phyloP scores from a whole-genome alignment of 305 asterid species.

The Petunia hybrid region DNA sequence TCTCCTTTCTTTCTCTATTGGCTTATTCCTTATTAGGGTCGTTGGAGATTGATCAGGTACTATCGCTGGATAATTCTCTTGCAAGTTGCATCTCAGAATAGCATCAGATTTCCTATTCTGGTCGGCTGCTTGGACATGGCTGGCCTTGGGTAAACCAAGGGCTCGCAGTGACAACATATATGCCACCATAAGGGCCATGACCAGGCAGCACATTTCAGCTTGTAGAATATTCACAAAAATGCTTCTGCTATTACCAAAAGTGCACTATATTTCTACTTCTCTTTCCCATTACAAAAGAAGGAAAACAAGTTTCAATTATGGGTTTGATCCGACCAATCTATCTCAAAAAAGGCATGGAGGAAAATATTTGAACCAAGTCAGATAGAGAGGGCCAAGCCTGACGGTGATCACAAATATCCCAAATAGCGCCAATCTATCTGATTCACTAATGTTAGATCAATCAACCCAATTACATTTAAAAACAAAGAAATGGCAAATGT shows the following conservation, averaged over 20 bases:
- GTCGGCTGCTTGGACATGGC: background rate
- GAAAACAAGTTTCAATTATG: background rate
- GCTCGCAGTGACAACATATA: slow-evolving; percentile 4
- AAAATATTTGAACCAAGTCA: background rate
- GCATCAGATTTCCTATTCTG: slow-evolving; percentile 16
- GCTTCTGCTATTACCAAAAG: background rate
- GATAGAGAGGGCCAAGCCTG: slow-evolving; percentile 24
- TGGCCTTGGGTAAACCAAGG: slow-evolving; percentile 3
- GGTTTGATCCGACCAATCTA: background rate
- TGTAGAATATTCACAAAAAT: background rate
- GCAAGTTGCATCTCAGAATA: slow-evolving; percentile 24
- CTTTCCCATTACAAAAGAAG: background rate
- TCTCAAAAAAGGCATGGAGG: background rate
- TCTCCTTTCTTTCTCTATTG: background rate
- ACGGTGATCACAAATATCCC: slow-evolving; percentile 3
- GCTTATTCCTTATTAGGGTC: slow-evolving; percentile 19
- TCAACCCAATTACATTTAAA: slow-evolving; percentile 12
- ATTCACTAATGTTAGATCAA: background rate
- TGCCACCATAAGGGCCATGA: slow-evolving; percentile 16
- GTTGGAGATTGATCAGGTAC: slow-evolving; percentile 25
- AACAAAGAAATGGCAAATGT: background rate
- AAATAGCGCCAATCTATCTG: slow-evolving; percentile 1
- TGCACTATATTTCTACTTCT: background rate
- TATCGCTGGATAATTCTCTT: background rate
- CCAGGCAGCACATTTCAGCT: background rate